These are phyloP conservation scores for Whalleya microplaca DNA, from an alignment of 2,329 filamentous ascomycete species.

Conservation along the genomic window DNA sequence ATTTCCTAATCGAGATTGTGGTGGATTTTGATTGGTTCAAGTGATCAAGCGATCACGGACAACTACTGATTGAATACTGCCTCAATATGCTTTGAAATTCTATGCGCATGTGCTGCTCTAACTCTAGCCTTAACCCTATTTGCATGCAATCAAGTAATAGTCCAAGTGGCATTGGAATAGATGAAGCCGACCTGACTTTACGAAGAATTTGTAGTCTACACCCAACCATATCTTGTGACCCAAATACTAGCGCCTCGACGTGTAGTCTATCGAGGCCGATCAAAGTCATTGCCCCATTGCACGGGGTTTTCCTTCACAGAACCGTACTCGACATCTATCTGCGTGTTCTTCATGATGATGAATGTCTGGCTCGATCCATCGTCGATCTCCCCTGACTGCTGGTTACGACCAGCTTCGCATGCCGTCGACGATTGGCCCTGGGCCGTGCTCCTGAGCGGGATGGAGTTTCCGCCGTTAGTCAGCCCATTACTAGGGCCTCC, in stretches of 20 bases:
- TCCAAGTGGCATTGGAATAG: no score
- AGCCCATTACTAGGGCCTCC: background rate
- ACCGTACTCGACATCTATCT: constrained; percentile 23
- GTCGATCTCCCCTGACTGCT: background rate
- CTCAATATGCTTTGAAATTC: background rate
- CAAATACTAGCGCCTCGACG: no score
- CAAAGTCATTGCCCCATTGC: background rate
- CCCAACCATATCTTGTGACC: no score
- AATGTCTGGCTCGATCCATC: constrained; percentile 14
- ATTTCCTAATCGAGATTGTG: constrained; percentile 10
- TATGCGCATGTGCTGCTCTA: no score
- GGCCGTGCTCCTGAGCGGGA: constrained; percentile 1
- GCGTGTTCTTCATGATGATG: constrained; percentile 27
- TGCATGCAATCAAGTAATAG: no score
- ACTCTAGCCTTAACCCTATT: no score
- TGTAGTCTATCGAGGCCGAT: background rate
- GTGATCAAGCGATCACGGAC: background rate
- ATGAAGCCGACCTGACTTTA: no score
- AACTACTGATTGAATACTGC: background rate
- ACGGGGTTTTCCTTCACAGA: background rate
- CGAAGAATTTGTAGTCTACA: no score
- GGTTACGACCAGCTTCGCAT: constrained; percentile 7
- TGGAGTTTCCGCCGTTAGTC: background rate
- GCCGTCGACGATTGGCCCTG: constrained; percentile 7
- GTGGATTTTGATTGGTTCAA: constrained; percentile 6